Evolutionary conservation across 306 rosid genomes (phyloP).

Genomic region (Sesbania bispinosa): DNA sequence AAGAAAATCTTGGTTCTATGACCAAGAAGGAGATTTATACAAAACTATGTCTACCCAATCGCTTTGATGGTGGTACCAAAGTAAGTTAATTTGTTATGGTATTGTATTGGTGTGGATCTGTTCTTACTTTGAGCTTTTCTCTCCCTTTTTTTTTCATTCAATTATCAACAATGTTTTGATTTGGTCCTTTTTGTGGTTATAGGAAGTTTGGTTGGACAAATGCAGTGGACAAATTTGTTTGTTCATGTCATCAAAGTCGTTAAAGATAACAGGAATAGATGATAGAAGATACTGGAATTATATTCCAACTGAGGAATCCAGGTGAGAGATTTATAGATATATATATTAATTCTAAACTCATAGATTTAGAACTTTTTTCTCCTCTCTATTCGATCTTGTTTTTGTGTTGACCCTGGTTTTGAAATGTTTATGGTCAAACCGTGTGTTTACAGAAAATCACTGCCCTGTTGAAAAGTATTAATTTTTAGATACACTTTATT

Average conservation of each 20-base stretch:
- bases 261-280: constrained; percentile 82
- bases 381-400: neutral
- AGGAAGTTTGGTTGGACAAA: constrained; percentile 86
- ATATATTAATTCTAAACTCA: neutral
- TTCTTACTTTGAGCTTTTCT: neutral
- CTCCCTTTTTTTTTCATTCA: neutral
- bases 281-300: constrained; percentile 91
- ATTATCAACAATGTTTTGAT: neutral
- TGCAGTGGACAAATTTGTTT: constrained; percentile 57
- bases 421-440: constrained; percentile 22
- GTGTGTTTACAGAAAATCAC: neutral
- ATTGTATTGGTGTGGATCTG: no score
- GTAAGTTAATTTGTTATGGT: constrained; percentile 28
- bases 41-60: constrained; percentile 49
- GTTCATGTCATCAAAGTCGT: constrained; percentile 66
- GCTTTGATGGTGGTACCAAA: constrained; percentile 53
- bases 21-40: constrained; percentile 62
- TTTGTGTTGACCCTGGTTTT: neutral
- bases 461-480: constrained; percentile 5
- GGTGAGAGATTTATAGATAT: constrained; percentile 38
- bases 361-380: neutral
- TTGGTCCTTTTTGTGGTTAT: neutral
- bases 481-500: no score
- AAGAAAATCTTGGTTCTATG: constrained; percentile 7
- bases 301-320: constrained; percentile 77